phyloP scores from a whole-genome alignment of 2,329 filamentous ascomycete genomes.

The Dendryphion nanum region DNA sequence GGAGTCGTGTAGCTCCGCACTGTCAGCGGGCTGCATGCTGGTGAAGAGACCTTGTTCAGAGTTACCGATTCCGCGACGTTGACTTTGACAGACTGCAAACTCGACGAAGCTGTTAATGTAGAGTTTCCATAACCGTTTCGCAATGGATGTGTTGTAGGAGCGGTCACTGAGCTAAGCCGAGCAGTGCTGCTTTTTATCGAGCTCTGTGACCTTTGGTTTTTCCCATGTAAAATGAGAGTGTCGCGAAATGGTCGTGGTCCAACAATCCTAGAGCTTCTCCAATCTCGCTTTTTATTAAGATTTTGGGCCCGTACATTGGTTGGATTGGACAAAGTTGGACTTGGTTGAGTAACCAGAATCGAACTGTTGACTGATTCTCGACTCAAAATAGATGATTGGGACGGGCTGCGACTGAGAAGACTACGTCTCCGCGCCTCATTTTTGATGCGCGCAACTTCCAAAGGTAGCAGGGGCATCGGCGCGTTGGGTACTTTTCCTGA shows the following conservation, averaged over 20 bases:
- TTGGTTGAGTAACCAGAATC: slow-evolving; percentile 38
- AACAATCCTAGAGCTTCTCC: slow-evolving; percentile 31
- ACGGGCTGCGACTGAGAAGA: slow-evolving; percentile 30
- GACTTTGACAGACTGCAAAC: slow-evolving; percentile 20
- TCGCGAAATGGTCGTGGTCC: slow-evolving; percentile 30
- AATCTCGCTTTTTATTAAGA: slow-evolving; percentile 35
- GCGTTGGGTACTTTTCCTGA: slow-evolving; percentile 41
- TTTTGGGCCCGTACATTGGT: slow-evolving; percentile 31
- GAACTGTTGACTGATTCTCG: slow-evolving; percentile 42
- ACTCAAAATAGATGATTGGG: slow-evolving; percentile 40
- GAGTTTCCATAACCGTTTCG: slow-evolving; percentile 9
- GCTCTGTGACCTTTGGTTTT: slow-evolving; percentile 9
- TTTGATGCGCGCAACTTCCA: slow-evolving; percentile 28
- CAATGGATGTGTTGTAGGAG: slow-evolving; percentile 4
- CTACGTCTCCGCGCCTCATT: slow-evolving; percentile 18
- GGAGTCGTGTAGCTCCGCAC: slow-evolving; percentile 36
- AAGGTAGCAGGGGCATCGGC: slow-evolving; percentile 45
- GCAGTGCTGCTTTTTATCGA: slow-evolving; percentile 12
- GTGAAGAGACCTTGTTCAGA: slow-evolving; percentile 35
- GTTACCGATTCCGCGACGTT: slow-evolving; percentile 36
- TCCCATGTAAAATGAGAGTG: slow-evolving; percentile 20
- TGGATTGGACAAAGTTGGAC: slow-evolving; percentile 30
- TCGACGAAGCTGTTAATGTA: slow-evolving; percentile 11
- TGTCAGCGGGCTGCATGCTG: slow-evolving; percentile 17
- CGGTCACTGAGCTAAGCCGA: slow-evolving; percentile 7